These are phyloP conservation scores for Nyssa sinensis DNA, from an alignment of 148 eudicot species.

Conservation along the genomic window DNA sequence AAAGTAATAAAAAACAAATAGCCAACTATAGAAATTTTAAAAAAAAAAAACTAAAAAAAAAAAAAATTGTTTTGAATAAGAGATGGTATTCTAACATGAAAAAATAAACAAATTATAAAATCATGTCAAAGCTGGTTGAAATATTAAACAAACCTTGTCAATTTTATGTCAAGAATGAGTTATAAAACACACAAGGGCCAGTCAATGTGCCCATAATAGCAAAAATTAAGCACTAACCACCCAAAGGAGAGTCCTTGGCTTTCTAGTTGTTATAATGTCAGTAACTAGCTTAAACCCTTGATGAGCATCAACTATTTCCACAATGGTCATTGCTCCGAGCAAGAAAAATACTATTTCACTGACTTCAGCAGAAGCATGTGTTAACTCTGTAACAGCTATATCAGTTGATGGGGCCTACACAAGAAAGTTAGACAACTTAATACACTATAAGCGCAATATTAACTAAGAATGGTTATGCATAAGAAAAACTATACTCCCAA, in stretches of 20 bases:
- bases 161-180: background rate
- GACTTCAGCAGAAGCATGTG: conserved; percentile 95
- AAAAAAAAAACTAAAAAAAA: too few species aligned
- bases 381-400: conserved; percentile 75
- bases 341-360: conserved; percentile 95
- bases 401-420: conserved; percentile 95
- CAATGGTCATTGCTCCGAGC: conserved; percentile 99
- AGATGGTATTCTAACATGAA: background rate
- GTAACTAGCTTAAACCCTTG: conserved; percentile 97
- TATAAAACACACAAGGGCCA: background rate
- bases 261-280: conserved; percentile 95
- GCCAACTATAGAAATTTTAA: background rate
- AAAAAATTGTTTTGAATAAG: background rate
- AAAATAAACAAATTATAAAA: background rate
- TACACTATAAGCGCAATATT: background rate
- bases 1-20: background rate
- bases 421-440: conserved; percentile 7
- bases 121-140: background rate
- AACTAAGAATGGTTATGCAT: background rate
- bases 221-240: conserved; percentile 66
- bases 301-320: conserved; percentile 98
- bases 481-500: background rate
- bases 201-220: background rate
- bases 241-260: conserved; percentile 89
- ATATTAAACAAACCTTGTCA: background rate